A percentile compares a stretch with the other conserved stretches of the same genome.
phyloP scores from a whole-genome alignment of 805 yeast species.

The Yarrowia sp. region DNA sequence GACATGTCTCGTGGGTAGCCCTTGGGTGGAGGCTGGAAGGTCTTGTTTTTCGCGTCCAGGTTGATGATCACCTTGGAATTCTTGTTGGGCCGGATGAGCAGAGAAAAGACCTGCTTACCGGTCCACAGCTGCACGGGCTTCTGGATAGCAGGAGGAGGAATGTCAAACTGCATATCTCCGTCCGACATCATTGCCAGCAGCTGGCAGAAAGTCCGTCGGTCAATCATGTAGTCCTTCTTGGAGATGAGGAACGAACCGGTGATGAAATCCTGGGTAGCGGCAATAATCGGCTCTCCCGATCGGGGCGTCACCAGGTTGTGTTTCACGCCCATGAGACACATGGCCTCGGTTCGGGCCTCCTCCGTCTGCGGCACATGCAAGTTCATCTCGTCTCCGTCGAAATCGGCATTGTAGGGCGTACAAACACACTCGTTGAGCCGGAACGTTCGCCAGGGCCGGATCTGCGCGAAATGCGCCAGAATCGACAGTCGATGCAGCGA shows the following conservation, averaged over 20 bases:
- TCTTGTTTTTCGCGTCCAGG: constrained; percentile 92
- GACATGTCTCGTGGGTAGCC: constrained; percentile 92
- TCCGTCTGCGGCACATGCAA: constrained; percentile 98
- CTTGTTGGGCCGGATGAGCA: constrained; percentile 83
- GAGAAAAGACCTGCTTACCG: constrained; percentile 92
- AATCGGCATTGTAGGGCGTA: constrained; percentile 99
- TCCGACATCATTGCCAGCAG: constrained; percentile 95
- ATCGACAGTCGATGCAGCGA: constrained; percentile 94
- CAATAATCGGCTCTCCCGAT: constrained; percentile 98
- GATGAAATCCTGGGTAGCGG: constrained; percentile 99
- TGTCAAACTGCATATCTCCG: constrained; percentile 82
- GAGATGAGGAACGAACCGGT: constrained; percentile 94
- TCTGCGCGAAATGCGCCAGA: constrained; percentile 92
- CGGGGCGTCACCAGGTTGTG: constrained; percentile 93
- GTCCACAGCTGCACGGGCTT: constrained; percentile 95
- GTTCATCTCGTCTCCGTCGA: constrained; percentile 99
- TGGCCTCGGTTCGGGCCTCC: constrained; percentile 99
- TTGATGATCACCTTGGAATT: constrained; percentile 82
- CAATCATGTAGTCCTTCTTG: constrained; percentile 91
- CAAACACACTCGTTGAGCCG: constrained; percentile 98
- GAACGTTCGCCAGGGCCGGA: constrained; percentile 98
- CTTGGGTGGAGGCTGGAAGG: constrained; percentile 75
- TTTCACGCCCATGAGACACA: constrained; percentile 96
- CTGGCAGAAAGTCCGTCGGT: constrained; percentile 83
- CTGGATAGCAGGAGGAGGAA: constrained; percentile 93